Base-by-base conservation (phyloP, 495 filamentous ascomycete genomes). In the Aspergillus biplanus region DNA sequence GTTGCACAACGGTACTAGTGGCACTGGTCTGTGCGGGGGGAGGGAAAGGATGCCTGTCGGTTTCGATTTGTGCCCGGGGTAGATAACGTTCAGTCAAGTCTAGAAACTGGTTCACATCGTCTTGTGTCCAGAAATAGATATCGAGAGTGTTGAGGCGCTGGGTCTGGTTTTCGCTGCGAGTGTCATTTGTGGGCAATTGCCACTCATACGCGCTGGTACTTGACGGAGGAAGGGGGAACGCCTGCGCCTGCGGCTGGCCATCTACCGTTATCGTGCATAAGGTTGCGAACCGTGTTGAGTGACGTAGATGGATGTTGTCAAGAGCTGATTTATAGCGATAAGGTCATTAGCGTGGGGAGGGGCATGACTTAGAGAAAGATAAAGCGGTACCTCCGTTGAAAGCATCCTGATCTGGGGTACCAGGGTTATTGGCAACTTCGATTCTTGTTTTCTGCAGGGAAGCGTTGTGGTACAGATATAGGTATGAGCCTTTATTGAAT, bases 341-440 rank as follows among this genome's bases (percentile, higher is more conserved):
- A 27, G 21, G 2, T 27, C 1, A 27, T 72, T 44, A 70, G 62
- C 32, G 16, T 58, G 33, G 11, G n/a, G 42, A 21, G 21, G 31
- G 0, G n/a, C 47, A 15, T 42, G 16, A 4, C 9, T 48, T 33
- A 31, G 15, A 35, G 6, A 61, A 12, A n/a, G 7, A 7, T 15
- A 33, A 12, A 46, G 32, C 76, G 89, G 80, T 79, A 92, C 90
- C 86, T 66, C 92, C 93, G 67, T 87, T 84, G 72, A 97, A 95
- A 37, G 92, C 90, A 82, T 97, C 93, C 73, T 97, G 93, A 46
- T 93, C 87, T n/a, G 88, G 81, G 16, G 87, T 90, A 27, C 92
- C 92, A 3, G 91, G 88, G 65, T 93, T 87, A 74, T 97, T 97
- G 44, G 93, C 93, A 64, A 97, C 82, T 76, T 97, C 93, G 52